These are phyloP conservation scores for Diatrype stigma DNA, from an alignment of 2,329 filamentous ascomycete species.

Conservation along the genomic window DNA sequence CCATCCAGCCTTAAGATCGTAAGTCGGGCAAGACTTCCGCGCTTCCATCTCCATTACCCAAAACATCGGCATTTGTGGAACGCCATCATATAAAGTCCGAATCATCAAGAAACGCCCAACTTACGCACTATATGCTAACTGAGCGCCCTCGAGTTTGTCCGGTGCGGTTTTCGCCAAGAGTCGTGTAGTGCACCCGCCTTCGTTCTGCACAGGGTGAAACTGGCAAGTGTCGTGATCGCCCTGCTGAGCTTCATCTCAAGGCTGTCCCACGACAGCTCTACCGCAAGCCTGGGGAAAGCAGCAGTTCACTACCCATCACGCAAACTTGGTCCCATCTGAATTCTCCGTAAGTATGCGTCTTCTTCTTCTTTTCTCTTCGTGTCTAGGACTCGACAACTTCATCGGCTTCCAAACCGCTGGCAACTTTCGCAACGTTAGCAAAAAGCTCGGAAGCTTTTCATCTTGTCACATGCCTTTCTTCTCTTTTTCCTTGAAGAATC, in stretches of 20 bases:
- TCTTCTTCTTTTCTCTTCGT: background rate
- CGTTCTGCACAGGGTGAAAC: background rate
- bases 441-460: no score
- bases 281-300: background rate
- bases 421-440: no score
- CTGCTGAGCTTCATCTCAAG: background rate
- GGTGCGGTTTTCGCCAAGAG: background rate
- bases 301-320: background rate
- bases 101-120: background rate
- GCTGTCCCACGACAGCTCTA: background rate
- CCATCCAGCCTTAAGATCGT: background rate
- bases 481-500: no score
- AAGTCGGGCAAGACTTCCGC: background rate
- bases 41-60: background rate
- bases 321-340: no score
- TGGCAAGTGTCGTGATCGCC: background rate
- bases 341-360: background rate
- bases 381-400: background rate
- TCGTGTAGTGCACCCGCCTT: background rate
- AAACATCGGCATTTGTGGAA: background rate
- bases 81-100: background rate
- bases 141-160: background rate
- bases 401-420: background rate
- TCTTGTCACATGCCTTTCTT: no score
- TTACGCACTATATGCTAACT: background rate